Percentiles rank a stretch among this genome's conserved stretches.
These are phyloP conservation scores for Vaccinium vitisidaea DNA, from an alignment of 148 eudicot species.

Conservation along the genomic window DNA sequence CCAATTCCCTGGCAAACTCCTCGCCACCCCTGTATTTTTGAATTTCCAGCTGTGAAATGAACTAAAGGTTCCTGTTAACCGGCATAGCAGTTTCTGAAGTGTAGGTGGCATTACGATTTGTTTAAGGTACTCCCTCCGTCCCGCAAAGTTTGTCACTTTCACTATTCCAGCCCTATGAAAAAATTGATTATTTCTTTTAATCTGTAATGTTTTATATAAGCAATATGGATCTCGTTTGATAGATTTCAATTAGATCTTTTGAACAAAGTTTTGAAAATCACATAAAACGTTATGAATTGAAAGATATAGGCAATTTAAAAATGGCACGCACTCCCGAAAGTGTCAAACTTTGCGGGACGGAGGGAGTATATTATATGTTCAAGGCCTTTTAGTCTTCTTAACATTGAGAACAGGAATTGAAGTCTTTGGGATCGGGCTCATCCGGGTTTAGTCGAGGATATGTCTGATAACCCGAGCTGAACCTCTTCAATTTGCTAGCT, in stretches of 20 bases:
- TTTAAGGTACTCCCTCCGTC: no score
- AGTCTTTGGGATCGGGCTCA: neutral
- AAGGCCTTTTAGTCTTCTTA: neutral
- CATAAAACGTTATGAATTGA: no score
- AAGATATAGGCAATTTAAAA: no score
- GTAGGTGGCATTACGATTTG: neutral
- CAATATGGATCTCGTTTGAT: no score
- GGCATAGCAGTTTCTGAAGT: neutral
- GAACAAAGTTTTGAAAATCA: no score
- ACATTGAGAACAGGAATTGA: neutral
- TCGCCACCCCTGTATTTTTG: neutral
- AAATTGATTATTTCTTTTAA: no score
- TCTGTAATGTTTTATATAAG: no score
- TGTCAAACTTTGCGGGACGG: no score
- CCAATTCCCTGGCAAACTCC: neutral
- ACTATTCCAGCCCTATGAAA: no score
- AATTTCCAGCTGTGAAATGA: conserved; percentile 10
- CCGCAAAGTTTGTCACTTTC: no score
- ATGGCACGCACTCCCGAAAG: no score
- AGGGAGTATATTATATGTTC: neutral
- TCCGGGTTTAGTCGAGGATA: neutral
- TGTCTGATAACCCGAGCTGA: neutral
- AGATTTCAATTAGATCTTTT: no score
- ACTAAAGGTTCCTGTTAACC: conserved; percentile 2
- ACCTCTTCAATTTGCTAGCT: neutral